Evolutionary conservation across 768 basidiomycete species (phyloP), one percentile per base, ranked within the genome.

Genomic region (Boletus insuetus): DNA sequence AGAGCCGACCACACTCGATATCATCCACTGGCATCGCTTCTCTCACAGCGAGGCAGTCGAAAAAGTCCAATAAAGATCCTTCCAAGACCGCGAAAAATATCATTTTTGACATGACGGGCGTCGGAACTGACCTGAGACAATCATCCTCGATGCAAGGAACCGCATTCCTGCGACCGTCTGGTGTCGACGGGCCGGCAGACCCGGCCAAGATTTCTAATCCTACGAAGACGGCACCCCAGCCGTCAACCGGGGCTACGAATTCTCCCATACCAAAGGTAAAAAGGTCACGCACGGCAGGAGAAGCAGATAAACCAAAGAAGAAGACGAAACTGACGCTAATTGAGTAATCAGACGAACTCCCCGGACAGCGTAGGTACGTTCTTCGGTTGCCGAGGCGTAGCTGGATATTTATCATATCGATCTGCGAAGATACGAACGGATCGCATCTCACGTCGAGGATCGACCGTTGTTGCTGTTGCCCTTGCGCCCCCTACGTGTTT

Each of bases 41-140:
- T 40, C 51, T 37, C 48, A 45, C 51, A 2, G 45, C 54, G 32
- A 56, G 59, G 49, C 55, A 56, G 12, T 39, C 56, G 0, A 55
- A 68, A 69, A 64, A 61, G 46, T 19, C 35, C 9, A 49, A 13
- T 42, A 61, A 49, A 24, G 62, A 66, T 41, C 58, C 63, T 44
- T 57, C 69, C 48, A 78, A 76, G 61, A 69, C 75, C 17, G 81
- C 80, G 2, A 74, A 73, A 56, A 69, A 78, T 38, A 55, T 75
- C 24, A 75, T 84, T 14, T 78, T 77, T 58, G 77, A 82, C 58
- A 78, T 63, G 50, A 63, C 69, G 6, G 76, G 74, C 16, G 79
- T 82, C 31, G 83, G 82, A 16, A 69, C 73, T 42, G 82, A 85
- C 69, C 58, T 84, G 47, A 75, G 75, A 35, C 56, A 69, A 26